Evolutionary conservation across 2,329 filamentous ascomycete genomes (phyloP).

Genomic region (Biscogniauxia sp.): DNA sequence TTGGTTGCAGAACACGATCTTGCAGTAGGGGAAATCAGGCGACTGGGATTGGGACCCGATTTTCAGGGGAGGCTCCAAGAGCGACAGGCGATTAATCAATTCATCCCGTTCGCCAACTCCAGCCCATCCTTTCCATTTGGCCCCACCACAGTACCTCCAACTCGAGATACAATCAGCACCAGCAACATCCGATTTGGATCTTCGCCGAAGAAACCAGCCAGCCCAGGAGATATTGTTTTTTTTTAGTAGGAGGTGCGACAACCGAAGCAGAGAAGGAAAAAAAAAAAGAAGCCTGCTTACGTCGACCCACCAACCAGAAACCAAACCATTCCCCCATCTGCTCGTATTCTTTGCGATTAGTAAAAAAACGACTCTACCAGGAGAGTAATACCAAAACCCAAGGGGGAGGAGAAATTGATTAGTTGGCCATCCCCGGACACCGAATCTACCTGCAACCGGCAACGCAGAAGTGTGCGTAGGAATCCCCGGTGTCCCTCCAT

Average conservation of each 20-base stretch:
- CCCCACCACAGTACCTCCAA: not conserved
- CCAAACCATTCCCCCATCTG: not conserved
- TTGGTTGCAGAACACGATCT: not conserved
- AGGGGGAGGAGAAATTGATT: not conserved
- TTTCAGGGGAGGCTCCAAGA: not conserved
- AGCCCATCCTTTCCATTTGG: not conserved
- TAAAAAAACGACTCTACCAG: not conserved
- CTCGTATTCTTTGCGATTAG: not conserved
- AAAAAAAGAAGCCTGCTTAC: not conserved
- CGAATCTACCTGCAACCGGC: not conserved
- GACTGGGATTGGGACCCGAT: not conserved
- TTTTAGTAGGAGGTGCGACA: not conserved
- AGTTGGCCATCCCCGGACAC: not conserved
- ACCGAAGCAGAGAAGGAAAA: not conserved
- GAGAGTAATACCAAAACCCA: not conserved
- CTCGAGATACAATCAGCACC: not conserved
- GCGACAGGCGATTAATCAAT: not conserved
- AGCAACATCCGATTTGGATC: not conserved
- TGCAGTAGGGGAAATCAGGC: not conserved
- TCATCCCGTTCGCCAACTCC: not conserved
- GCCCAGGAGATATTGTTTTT: no score
- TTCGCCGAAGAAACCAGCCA: not conserved
- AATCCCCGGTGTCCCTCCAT: not conserved
- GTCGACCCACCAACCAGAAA: not conserved
- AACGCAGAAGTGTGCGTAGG: not conserved